These are phyloP conservation scores for Mucor saturninus DNA, from an alignment of 371 early-diverging fungal genomes.

Conservation along the genomic window DNA sequence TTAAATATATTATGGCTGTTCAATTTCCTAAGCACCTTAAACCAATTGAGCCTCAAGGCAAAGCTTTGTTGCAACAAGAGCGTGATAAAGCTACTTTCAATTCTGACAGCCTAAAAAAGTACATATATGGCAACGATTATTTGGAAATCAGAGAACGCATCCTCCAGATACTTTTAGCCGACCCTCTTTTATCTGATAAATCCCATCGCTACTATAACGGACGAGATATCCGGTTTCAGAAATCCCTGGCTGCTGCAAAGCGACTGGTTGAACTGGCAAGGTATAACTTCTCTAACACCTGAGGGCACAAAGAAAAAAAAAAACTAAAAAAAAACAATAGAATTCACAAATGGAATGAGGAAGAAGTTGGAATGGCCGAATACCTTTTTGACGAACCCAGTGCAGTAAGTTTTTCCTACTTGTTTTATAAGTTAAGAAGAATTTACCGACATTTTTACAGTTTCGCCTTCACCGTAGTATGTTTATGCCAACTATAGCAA, in stretches of 20 bases:
- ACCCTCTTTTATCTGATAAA: conserved; percentile 61
- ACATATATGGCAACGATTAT: conserved; percentile 47
- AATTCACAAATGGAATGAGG: conserved; percentile 57
- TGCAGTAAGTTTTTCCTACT: conserved; percentile 44
- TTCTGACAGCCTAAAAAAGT: conserved; percentile 44
- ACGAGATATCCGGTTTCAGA: conserved; percentile 54
- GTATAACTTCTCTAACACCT: conserved; percentile 25
- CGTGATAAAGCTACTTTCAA: conserved; percentile 43
- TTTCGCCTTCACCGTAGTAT: conserved; percentile 64
- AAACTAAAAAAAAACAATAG: conserved; percentile 14
- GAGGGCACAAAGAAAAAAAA: background rate
- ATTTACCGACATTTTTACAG: conserved; percentile 13
- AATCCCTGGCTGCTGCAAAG: conserved; percentile 54
- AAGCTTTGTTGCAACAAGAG: conserved; percentile 46
- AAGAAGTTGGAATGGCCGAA: conserved; percentile 60
- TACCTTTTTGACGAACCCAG: conserved; percentile 60
- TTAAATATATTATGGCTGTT: conserved; percentile 21
- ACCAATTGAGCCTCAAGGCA: conserved; percentile 61
- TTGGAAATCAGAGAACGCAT: conserved; percentile 48
- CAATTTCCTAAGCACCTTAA: conserved; percentile 57
- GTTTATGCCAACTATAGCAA: conserved; percentile 75
- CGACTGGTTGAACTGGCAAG: conserved; percentile 54
- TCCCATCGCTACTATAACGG: conserved; percentile 60
- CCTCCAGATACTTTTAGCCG: conserved; percentile 53
- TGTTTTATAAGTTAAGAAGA: background rate